Evolutionary conservation across 2,329 filamentous ascomycete species (phyloP).

Genomic region (Ustilaginoidea virens): DNA sequence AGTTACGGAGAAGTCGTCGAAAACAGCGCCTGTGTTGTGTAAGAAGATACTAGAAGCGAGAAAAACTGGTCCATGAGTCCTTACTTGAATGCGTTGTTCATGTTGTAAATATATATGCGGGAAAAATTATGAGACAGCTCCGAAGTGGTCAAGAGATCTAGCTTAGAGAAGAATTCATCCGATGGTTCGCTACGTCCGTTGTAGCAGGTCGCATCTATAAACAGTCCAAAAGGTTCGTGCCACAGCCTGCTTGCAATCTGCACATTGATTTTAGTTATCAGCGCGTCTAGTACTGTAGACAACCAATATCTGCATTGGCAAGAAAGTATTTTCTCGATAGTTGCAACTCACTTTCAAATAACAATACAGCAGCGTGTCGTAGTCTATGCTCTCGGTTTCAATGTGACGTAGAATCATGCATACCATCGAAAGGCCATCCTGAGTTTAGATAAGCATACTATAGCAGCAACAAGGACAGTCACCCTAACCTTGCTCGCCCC

Average conservation of each 20-base stretch:
- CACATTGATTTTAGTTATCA: not conserved
- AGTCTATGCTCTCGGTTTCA: conserved; percentile 48
- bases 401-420: conserved; percentile 55
- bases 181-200: conserved; percentile 50
- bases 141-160: conserved; percentile 45
- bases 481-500: conserved; percentile 46
- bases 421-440: conserved; percentile 53
- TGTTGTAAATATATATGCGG: conserved; percentile 55
- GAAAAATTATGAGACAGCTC: conserved; percentile 44
- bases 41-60: too few relatives aligned
- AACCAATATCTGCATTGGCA: not conserved
- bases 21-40: conserved; percentile 41
- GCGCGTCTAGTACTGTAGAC: not conserved
- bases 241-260: conserved; percentile 55
- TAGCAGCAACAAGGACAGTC: too few relatives aligned
- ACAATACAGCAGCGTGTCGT: conserved; percentile 50
- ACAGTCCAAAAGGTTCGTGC: conserved; percentile 52
- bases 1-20: conserved; percentile 44
- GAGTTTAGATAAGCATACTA: conserved; percentile 2
- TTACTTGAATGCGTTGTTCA: conserved; percentile 54
- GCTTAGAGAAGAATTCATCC: conserved; percentile 48
- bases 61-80: too few relatives aligned
- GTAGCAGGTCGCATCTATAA: conserved; percentile 57
- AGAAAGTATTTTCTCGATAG: not conserved
- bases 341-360: conserved; percentile 41